Conservation (phyloP, 164 flowering plant genomes). For the Chloranthus sessilifolius region DNA sequence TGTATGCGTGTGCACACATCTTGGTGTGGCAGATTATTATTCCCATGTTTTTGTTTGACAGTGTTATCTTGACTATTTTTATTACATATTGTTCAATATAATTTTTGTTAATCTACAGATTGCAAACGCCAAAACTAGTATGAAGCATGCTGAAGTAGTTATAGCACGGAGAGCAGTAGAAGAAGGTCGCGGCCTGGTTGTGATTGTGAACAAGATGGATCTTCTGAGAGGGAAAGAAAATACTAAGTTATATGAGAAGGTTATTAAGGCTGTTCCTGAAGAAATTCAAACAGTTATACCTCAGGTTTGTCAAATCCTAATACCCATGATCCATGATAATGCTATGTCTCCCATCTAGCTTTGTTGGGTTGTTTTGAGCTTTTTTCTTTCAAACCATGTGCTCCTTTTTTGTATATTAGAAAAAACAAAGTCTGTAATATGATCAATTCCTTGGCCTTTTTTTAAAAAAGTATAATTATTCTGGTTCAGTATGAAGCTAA, state of each 20-base stretch:
- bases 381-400: neutral
- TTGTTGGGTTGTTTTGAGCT: neutral
- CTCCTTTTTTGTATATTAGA: neutral
- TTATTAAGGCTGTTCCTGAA: constrained; percentile 74
- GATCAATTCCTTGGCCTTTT: neutral
- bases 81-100: neutral
- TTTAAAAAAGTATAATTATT: neutral
- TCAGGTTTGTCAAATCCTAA: constrained; percentile 50
- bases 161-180: constrained; percentile 94
- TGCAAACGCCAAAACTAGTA: constrained; percentile 62
- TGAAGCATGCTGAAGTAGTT: constrained; percentile 93
- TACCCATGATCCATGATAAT: neutral
- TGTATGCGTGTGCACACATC: too few species aligned
- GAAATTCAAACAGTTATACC: constrained; percentile 90
- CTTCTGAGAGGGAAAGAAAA: constrained; percentile 59
- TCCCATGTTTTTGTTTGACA: too few species aligned
- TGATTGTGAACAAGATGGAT: constrained; percentile 96
- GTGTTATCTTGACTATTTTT: too few species aligned
- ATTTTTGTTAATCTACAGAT: constrained; percentile 40
- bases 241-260: constrained; percentile 42
- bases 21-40: too few species aligned
- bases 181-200: constrained; percentile 93
- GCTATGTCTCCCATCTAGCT: neutral
- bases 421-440: too few species aligned
- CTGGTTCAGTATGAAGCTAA: neutral